Percentiles rank a stretch among this genome's conserved stretches.
These are phyloP conservation scores for Helminthosporium solani DNA, from an alignment of 2,329 filamentous ascomycete species.

Conservation along the genomic window DNA sequence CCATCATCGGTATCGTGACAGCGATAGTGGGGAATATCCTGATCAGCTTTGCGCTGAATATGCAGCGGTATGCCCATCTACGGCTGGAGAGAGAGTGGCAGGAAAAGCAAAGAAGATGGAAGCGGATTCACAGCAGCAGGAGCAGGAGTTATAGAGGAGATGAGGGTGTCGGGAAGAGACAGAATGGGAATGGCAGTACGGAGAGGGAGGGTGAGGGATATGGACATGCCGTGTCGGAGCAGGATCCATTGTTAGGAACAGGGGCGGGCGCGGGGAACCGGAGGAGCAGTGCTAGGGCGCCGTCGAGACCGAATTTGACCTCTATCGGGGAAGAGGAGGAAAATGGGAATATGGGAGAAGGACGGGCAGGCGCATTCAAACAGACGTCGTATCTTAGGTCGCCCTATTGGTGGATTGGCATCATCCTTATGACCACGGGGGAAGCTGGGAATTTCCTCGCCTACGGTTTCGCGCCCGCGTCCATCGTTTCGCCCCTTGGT, in stretches of 20 bases:
- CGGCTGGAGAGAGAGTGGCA: constrained; percentile 71
- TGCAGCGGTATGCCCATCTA: constrained; percentile 93
- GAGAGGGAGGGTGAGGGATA: constrained; percentile 11
- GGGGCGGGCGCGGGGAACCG: not conserved
- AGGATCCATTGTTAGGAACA: constrained; percentile 32
- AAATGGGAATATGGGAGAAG: constrained; percentile 33
- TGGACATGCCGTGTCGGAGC: constrained; percentile 23
- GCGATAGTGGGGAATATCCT: constrained; percentile 91
- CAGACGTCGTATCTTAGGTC: constrained; percentile 80
- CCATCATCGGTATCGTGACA: constrained; percentile 89
- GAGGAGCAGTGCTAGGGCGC: not conserved
- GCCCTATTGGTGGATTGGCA: constrained; percentile 95
- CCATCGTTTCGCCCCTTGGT: constrained; percentile 92
- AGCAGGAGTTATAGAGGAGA: constrained; percentile 48
- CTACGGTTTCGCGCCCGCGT: constrained; percentile 95
- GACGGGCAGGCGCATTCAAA: constrained; percentile 38
- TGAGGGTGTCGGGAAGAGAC: constrained; percentile 30
- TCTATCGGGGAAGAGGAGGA: constrained; percentile 30
- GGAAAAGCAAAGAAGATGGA: constrained; percentile 44
- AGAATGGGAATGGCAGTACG: not conserved
- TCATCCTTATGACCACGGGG: constrained; percentile 87
- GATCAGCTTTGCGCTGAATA: constrained; percentile 93
- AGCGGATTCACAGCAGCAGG: constrained; percentile 17
- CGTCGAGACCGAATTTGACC: constrained; percentile 18
- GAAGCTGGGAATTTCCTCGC: constrained; percentile 96